Evolutionary conservation across 2,329 filamentous ascomycete species (phyloP), one percentile per base, ranked within the genome.

Genomic region (Colletotrichum destructivum): DNA sequence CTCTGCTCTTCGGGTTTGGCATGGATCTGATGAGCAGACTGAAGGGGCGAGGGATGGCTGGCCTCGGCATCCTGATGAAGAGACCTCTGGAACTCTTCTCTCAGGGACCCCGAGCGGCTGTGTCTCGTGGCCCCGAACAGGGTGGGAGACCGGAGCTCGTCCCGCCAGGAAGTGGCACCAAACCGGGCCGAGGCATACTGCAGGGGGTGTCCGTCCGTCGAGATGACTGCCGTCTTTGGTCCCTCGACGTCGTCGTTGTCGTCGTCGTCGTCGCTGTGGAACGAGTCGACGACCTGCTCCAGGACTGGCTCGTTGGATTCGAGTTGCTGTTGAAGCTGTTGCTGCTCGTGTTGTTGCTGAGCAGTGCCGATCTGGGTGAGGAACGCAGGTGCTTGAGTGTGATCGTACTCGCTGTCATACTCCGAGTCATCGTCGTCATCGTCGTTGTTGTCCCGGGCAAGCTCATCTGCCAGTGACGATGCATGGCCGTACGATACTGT

Each of bases 341-440:
- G 31, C 31, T 35, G 31, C 31, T 35, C 13, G 21, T 44, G 31
- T 21, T 35, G 47, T n/a, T 56, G 56, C 35, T 71, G 70, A 42
- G 61, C n/a, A 6, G 46, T 16, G 46, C 47, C 49, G 46, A 63
- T 54, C 13, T 69, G 69, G 21, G 69, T 64, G 2, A 71, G 47
- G 65, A 71, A 69, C 5, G 69, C 51, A 1, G 69, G 65, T 3
- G 52, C 57, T 18, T 38, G 21, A 1, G 64, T 44, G 18, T 51
- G 60, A 9, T 55, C 47, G 13, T 64, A 73, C 21, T 74, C 71
- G 31, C 59, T 23, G 16, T 46, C 73, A 15, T 68, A 68, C 15
- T 71, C 60, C 4, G 75, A 77, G 44, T 79, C 76, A 7, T 74
- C 69, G 26, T 35, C 8, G 8, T 35, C 31, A 5, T 35, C 31